These are phyloP conservation scores for Chlorella variabilis DNA, from an alignment of 163 green algal genomes.

Conservation along the genomic window DNA sequence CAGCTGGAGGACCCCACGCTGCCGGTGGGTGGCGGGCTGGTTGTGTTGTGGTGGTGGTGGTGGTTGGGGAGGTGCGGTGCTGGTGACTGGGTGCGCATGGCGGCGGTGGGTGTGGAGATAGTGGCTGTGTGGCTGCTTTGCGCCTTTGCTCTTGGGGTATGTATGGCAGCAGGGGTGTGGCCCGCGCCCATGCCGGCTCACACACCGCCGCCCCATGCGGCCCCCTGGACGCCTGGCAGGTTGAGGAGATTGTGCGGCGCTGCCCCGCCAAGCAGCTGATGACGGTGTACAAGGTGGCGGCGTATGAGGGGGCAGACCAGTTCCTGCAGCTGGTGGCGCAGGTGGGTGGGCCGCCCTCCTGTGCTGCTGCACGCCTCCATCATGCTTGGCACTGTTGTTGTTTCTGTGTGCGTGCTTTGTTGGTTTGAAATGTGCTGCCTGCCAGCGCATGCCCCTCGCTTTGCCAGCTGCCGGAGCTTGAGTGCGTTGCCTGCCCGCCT, in stretches of 20 bases:
- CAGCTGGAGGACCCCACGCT: slow-evolving; percentile 82
- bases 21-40: slow-evolving; percentile 41
- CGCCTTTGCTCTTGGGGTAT: no score
- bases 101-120: not conserved
- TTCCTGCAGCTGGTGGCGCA: slow-evolving; percentile 91
- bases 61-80: no score
- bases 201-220: no score
- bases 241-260: slow-evolving; percentile 88
- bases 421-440: not conserved
- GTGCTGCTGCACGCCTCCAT: not conserved
- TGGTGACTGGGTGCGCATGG: no score
- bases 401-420: not conserved
- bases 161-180: no score
- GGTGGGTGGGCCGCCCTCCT: not conserved
- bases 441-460: not conserved
- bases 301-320: slow-evolving; percentile 73
- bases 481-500: no score
- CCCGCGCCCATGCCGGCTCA: no score
- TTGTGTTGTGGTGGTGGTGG: not conserved
- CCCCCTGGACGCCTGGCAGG: not conserved
- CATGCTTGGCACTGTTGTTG: not conserved
- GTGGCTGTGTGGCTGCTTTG: no score
- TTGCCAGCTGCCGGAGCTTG: no score
- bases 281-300: slow-evolving; percentile 85
- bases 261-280: slow-evolving; percentile 89